Evolutionary conservation across 208 protist species (phyloP), one percentile per base, ranked within the genome.

Genomic region (Trypanosoma grayi): DNA sequence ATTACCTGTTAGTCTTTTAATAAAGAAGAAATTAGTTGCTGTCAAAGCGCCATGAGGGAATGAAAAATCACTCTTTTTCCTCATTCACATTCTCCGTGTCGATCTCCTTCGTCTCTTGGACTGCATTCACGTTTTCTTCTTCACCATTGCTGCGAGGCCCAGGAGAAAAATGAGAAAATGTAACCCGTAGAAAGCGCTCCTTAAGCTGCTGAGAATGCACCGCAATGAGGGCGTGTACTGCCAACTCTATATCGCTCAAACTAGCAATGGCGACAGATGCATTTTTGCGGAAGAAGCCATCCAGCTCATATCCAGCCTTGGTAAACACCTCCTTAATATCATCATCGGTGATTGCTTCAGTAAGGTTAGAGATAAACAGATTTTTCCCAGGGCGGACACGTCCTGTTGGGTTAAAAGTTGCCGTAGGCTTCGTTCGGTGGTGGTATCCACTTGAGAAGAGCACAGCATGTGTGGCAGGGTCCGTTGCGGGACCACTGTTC

Each of bases 301-400:
- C 57, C 3, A 87, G 53, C 48, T 63, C 60, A 47, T 75, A 70
- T 18, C 75, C 77, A 22, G 44, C 50, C 16, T 77, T 70, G 31
- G 55, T 55, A 60, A 90, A 89, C 36, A 81, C 28, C 9, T 57
- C 66, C 47, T 83, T 79, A 2, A 95, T 33, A 24, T 88, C 85
- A 18, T 77, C 73, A 64, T 92, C 81, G 7, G 70, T 79, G 55
- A 91, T 83, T 9, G 47, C 65, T 27, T 85, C 81, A 0, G 71
- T 78, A 20, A 95, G 64, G 66, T 91, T 95, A 31, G 75, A 82
- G 41, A 95, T 67, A 72, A 85, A 95, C 8, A 95, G 56, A 70
- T 95, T 83, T 50, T 77, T 75, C 22, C 79, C 72, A 1, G 85
- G 85, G 18, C 73, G 79, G 34, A 92, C 66, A 34, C 81, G 78